Evolutionary conservation across 2,329 filamentous ascomycete genomes (phyloP).

Genomic region (Ascosphaera apis): DNA sequence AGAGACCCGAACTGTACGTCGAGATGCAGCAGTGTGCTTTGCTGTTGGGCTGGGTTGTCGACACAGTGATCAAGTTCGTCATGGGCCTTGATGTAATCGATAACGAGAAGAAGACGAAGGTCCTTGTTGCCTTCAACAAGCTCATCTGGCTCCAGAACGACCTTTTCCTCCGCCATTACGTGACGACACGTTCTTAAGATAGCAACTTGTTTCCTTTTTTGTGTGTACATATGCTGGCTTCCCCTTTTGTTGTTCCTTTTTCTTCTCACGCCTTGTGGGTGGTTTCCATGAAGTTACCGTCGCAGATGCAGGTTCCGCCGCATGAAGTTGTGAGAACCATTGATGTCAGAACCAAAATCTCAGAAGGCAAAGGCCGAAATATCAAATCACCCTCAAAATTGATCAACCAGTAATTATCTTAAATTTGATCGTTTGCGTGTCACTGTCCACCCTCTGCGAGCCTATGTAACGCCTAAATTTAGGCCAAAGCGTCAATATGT

Average conservation of each 20-base stretch:
- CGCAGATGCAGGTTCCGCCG: too few species aligned
- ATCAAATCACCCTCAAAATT: too few species aligned
- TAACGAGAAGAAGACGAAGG: slow-evolving; percentile 8
- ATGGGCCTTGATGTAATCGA: slow-evolving; percentile 10
- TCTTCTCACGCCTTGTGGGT: too few species aligned
- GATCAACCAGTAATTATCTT: too few species aligned
- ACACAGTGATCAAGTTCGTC: slow-evolving; percentile 10
- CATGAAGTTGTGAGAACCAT: too few species aligned
- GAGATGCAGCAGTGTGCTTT: slow-evolving; percentile 11
- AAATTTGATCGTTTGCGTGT: too few species aligned
- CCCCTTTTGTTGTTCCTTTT: slow-evolving; percentile 7
- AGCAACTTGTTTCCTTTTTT: slow-evolving; percentile 1
- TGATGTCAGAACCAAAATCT: too few species aligned
- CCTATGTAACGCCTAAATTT: too few species aligned
- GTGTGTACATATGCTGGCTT: neutral
- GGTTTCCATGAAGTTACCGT: too few species aligned
- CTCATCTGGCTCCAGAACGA: slow-evolving; percentile 13
- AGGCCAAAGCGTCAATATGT: too few species aligned
- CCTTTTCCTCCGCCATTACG: slow-evolving; percentile 11
- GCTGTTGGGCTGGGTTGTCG: slow-evolving; percentile 10
- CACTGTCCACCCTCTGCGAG: too few species aligned
- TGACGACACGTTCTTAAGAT: slow-evolving; percentile 3
- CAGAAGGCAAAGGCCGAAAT: too few species aligned
- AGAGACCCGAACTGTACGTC: slow-evolving; percentile 9
- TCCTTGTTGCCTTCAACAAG: slow-evolving; percentile 11